Base-by-base conservation (phyloP, 2,329 filamentous ascomycete species). In the Talaromyces funiculosus region DNA sequence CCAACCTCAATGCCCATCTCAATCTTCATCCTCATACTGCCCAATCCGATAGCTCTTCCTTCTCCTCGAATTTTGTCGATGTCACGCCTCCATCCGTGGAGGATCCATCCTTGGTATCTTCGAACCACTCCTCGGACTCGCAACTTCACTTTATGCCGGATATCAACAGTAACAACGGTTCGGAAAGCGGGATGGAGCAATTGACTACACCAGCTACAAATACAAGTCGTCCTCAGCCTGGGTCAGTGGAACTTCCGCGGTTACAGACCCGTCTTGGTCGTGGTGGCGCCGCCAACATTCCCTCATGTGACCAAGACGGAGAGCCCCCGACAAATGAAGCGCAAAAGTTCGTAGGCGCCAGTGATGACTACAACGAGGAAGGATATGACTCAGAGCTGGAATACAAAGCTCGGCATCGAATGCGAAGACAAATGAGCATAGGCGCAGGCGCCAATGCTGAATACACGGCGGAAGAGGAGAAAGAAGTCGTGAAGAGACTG, bases 401-500 rank as follows among this genome's bases (percentile, higher is more conserved):
- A 53, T 45, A 64, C 7, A 64, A 68, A 45, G 45, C 55, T 59
- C 53, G 10, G 47, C 57, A 22, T 64, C 64, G 20, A 65, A 82
- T 62, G 66, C 68, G 33, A 22, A 53, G 42, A 43, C 55, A 20
- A 49, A 26, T 22, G 12, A 42, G 35, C n/a, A 12, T 55, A 24
- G 53, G 42, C n/a, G 24, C 29, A 18, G 54, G 54, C 18, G n/a
- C 45, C 12, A 45, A 43, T 49, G 38, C 38, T 38, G 57, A 42
- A 67, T 76, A 73, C 55, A 76, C 77, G 4, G 57, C 78, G 1
- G 87, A 92, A 58, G 92, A 97, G 72, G 92, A 95, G 70, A 77
- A 73, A 22, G 78, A 80, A 3, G 86, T 95, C 8, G 80, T 92
- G 60, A 81, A 80, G 69, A 92, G 90, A 75, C 85, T 96, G 66